phyloP scores from a whole-genome alignment of 345 rosid genomes.

The Salix arbutifolia region DNA sequence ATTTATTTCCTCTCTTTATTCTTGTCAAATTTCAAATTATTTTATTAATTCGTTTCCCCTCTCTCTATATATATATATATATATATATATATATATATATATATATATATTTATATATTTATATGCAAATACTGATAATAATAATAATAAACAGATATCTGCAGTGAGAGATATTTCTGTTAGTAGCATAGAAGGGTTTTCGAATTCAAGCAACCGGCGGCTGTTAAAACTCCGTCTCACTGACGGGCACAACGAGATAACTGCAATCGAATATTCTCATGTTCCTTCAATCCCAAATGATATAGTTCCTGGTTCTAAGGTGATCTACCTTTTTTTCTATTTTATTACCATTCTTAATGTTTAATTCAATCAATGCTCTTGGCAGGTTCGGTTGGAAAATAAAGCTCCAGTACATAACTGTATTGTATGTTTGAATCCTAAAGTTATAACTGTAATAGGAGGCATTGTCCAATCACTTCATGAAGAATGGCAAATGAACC shows the following conservation, averaged over 20 bases:
- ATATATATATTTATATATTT: not conserved
- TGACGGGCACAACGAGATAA: slow-evolving; percentile 68
- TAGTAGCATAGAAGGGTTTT: slow-evolving; percentile 52
- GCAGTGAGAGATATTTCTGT: slow-evolving; percentile 67
- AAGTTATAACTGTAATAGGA: slow-evolving; percentile 59
- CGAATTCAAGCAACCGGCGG: slow-evolving; percentile 48
- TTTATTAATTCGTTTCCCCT: not conserved
- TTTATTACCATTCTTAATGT: not conserved
- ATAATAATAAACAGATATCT: slow-evolving; percentile 37
- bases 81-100: not conserved
- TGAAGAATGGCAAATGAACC: slow-evolving; percentile 92
- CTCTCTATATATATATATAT: not conserved
- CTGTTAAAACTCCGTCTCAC: slow-evolving; percentile 59
- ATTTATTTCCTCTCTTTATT: not conserved
- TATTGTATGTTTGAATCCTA: slow-evolving; percentile 65
- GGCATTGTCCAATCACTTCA: slow-evolving; percentile 73
- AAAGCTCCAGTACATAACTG: slow-evolving; percentile 57
- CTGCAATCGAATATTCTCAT: slow-evolving; percentile 67
- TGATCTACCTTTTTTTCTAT: slow-evolving; percentile 15
- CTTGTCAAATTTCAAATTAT: not conserved
- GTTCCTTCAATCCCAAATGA: slow-evolving; percentile 48
- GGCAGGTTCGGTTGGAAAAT: slow-evolving; percentile 76
- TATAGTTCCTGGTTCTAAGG: slow-evolving; percentile 86
- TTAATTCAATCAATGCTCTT: slow-evolving; percentile 2
- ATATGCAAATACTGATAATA: not conserved